A percentile compares a stretch with the other conserved stretches of the same genome.
phyloP scores from a whole-genome alignment of 2,329 filamentous ascomycete species.

The Aspergillus sojae region DNA sequence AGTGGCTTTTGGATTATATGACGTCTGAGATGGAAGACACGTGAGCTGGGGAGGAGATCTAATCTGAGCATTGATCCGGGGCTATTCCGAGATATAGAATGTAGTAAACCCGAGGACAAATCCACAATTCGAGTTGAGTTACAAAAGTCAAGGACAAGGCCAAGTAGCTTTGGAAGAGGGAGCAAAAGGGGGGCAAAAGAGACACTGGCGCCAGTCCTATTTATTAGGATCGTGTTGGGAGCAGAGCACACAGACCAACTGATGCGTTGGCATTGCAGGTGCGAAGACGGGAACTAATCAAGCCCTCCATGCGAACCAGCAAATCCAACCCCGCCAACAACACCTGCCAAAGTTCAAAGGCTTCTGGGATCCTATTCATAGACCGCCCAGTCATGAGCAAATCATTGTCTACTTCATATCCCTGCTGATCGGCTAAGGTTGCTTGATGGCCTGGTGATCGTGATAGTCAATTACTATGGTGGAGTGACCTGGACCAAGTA shows the following conservation, averaged over 20 bases:
- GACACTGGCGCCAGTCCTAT: slow-evolving; percentile 14
- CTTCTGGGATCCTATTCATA: slow-evolving; percentile 5
- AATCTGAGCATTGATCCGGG: neutral
- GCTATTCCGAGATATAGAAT: neutral
- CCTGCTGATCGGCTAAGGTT: neutral
- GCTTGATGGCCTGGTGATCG: neutral
- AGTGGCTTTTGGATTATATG: neutral
- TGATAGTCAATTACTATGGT: neutral
- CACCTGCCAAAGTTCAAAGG: slow-evolving; percentile 10
- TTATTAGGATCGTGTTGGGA: slow-evolving; percentile 17
- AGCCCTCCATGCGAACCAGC: slow-evolving; percentile 20
- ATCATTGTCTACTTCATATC: neutral
- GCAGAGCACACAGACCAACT: slow-evolving; percentile 31
- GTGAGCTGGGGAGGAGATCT: neutral
- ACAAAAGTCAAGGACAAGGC: neutral
- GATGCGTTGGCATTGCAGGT: slow-evolving; percentile 35
- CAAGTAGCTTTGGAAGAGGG: neutral
- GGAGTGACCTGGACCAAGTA: neutral
- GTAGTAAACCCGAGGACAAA: neutral
- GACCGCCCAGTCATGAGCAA: neutral
- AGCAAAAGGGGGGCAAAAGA: neutral
- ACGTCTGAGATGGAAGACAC: neutral
- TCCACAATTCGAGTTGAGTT: neutral
- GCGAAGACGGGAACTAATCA: slow-evolving; percentile 29
- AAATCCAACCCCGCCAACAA: slow-evolving; percentile 23